phyloP scores from a whole-genome alignment of 768 basidiomycete species.

The Russula virescens region DNA sequence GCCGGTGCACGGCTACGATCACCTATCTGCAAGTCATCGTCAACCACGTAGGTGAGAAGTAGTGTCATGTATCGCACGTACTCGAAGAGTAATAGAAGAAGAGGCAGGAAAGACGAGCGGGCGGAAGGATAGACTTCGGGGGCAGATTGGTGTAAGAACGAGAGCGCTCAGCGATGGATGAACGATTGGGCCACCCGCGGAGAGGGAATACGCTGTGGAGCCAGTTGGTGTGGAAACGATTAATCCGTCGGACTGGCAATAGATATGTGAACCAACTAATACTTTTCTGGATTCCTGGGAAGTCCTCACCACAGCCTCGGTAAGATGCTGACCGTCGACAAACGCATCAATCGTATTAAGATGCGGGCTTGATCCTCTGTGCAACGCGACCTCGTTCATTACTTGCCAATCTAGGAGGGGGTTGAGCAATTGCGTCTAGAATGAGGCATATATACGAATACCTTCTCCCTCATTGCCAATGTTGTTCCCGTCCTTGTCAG shows the following conservation, averaged over 20 bases:
- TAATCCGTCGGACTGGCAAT: slow-evolving; percentile 76
- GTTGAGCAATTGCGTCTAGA: slow-evolving; percentile 12
- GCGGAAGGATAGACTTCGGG: slow-evolving; percentile 85
- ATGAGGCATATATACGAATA: slow-evolving; percentile 25
- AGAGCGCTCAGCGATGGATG: slow-evolving; percentile 88
- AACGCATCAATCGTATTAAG: slow-evolving; percentile 90
- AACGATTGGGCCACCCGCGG: slow-evolving; percentile 93
- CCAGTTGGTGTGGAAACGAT: slow-evolving; percentile 96
- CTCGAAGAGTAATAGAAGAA: slow-evolving; percentile 67
- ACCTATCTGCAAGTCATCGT: slow-evolving; percentile 53
- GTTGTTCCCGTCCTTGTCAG: slow-evolving; percentile 51
- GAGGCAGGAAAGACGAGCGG: slow-evolving; percentile 87
- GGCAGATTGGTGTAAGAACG: slow-evolving; percentile 93
- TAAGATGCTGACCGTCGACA: slow-evolving; percentile 91
- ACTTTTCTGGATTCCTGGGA: slow-evolving; percentile 10
- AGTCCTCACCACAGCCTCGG: slow-evolving; percentile 82
- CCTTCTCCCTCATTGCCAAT: slow-evolving; percentile 57
- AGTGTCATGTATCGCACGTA: slow-evolving; percentile 33
- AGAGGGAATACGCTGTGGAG: slow-evolving; percentile 93
- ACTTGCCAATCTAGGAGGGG: slow-evolving; percentile 77
- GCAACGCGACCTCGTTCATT: slow-evolving; percentile 94
- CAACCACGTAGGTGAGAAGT: background rate
- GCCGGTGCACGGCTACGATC: slow-evolving; percentile 80
- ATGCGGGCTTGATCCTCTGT: slow-evolving; percentile 87
- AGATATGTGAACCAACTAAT: slow-evolving; percentile 15